These are phyloP conservation scores for Hortaea werneckii DNA, from an alignment of 2,329 filamentous ascomycete species.

Conservation along the genomic window DNA sequence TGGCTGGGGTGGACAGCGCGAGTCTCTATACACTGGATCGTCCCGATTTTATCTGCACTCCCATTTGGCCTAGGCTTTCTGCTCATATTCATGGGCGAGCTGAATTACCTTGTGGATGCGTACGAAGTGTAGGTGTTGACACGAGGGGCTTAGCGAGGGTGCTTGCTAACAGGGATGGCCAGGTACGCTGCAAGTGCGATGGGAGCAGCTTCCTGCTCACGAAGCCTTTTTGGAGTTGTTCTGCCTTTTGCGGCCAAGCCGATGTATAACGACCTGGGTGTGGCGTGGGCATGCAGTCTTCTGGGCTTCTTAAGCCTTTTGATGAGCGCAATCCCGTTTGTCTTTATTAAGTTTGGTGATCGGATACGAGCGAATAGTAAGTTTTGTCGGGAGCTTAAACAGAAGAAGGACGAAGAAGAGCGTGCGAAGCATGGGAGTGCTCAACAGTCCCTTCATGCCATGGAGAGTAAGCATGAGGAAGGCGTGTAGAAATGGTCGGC, in stretches of 20 bases:
- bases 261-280: conserved; percentile 59
- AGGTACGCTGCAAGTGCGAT: conserved; percentile 62
- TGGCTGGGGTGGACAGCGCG: conserved; percentile 35
- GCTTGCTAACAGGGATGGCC: neutral
- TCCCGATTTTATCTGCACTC: conserved; percentile 31
- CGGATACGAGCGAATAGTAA: conserved; percentile 46
- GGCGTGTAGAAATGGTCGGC: neutral
- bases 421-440: neutral
- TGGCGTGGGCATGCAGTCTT: conserved; percentile 53
- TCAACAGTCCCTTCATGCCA: neutral
- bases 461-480: neutral
- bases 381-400: conserved; percentile 53
- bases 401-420: conserved; percentile 26
- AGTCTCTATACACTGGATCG: conserved; percentile 32
- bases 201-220: conserved; percentile 53
- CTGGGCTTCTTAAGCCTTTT: conserved; percentile 40
- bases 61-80: conserved; percentile 38
- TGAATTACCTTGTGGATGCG: conserved; percentile 55
- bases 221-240: conserved; percentile 64
- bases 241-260: conserved; percentile 38
- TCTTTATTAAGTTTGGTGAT: conserved; percentile 46
- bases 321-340: conserved; percentile 46
- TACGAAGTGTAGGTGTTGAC: conserved; percentile 49
- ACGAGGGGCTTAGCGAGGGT: too few species aligned
- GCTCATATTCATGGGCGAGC: conserved; percentile 39